Conservation (phyloP, 129 eudicot species). For the Heracleum sosnowskyi region DNA sequence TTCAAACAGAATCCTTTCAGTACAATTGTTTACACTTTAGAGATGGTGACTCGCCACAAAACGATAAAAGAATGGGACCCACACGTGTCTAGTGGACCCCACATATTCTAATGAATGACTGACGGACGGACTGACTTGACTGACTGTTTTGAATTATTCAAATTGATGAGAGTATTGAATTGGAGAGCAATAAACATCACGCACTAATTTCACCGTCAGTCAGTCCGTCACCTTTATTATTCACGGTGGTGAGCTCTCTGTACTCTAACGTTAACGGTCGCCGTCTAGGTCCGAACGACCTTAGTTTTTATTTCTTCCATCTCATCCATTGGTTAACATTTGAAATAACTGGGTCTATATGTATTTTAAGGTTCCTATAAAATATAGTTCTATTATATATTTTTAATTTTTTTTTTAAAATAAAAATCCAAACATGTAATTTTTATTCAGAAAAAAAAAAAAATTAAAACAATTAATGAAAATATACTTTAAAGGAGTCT, state of each 20-base stretch:
- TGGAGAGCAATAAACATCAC: background rate
- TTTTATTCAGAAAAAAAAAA: too few species aligned
- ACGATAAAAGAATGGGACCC: constrained; percentile 12
- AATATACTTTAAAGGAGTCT: too few species aligned
- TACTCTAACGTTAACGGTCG: background rate
- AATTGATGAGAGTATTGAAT: background rate
- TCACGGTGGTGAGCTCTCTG: background rate
- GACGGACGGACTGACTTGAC: constrained; percentile 7
- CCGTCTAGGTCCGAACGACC: background rate
- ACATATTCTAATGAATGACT: background rate
- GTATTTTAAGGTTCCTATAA: too few species aligned
- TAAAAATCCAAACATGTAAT: too few species aligned
- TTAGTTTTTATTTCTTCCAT: too few species aligned
- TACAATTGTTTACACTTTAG: constrained; percentile 21
- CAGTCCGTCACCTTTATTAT: too few species aligned
- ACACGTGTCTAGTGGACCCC: background rate
- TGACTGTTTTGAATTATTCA: background rate
- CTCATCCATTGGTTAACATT: too few species aligned
- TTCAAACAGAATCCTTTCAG: background rate
- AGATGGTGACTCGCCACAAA: constrained; percentile 21
- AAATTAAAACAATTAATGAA: too few species aligned
- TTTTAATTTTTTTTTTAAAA: too few species aligned
- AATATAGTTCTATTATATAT: too few species aligned
- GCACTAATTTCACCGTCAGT: constrained; percentile 3
- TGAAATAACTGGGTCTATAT: too few species aligned